These are phyloP conservation scores for Sugiyamaella grinbergsii DNA, from an alignment of 1,139 yeast species.

Conservation along the genomic window DNA sequence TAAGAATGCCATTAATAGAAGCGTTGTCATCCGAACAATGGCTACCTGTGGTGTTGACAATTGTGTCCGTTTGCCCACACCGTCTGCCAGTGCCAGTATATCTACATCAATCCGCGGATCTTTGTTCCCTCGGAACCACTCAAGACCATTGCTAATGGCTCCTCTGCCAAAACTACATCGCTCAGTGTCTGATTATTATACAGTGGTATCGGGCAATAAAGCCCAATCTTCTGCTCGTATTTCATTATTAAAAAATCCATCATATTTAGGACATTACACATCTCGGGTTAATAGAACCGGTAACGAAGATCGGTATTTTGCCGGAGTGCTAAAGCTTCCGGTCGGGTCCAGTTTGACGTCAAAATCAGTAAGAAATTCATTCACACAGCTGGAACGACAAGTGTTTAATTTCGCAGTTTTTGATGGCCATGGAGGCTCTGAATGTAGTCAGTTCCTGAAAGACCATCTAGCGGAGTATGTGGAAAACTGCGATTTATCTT, in stretches of 20 bases:
- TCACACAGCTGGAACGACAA: slow-evolving; percentile 34
- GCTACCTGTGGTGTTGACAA: background rate
- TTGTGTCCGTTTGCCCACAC: background rate
- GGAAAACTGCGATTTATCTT: slow-evolving; percentile 49
- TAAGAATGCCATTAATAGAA: background rate
- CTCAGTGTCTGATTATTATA: slow-evolving; percentile 10
- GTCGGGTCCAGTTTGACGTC: slow-evolving; percentile 44
- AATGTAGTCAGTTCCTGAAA: slow-evolving; percentile 65
- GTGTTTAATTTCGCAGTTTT: slow-evolving; percentile 73
- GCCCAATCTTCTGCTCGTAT: slow-evolving; percentile 42
- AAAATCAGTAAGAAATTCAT: slow-evolving; percentile 32
- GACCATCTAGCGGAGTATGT: slow-evolving; percentile 57
- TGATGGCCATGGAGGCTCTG: slow-evolving; percentile 93
- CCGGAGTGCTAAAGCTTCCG: slow-evolving; percentile 55
- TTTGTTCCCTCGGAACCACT: background rate
- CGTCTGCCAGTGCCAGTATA: background rate
- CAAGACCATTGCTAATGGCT: background rate
- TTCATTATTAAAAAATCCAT: slow-evolving; percentile 66
- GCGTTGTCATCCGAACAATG: too few species aligned
- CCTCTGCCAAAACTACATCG: background rate
- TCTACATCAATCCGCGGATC: background rate
- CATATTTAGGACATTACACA: slow-evolving; percentile 77
- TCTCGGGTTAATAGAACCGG: slow-evolving; percentile 73
- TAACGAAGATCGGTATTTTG: slow-evolving; percentile 80
- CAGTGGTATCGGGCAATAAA: slow-evolving; percentile 1